A percentile compares a stretch with the other conserved stretches of the same genome.
phyloP scores from a whole-genome alignment of 2,329 filamentous ascomycete genomes.

The Pseudogymnoascus sp. region DNA sequence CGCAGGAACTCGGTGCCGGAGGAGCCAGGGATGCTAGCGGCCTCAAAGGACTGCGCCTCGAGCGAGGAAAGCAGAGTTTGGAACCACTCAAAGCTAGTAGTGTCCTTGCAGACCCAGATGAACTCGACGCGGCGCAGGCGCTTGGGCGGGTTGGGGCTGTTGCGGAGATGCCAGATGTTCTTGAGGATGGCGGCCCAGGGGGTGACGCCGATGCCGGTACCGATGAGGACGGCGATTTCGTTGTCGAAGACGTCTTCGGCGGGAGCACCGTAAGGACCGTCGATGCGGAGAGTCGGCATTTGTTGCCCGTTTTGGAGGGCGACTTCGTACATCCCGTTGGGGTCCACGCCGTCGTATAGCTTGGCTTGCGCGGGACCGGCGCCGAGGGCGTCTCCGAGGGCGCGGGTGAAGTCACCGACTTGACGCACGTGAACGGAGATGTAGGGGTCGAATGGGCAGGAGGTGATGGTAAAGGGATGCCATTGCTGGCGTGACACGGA shows the following conservation, averaged over 20 bases:
- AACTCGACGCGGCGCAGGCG: constrained; percentile 94
- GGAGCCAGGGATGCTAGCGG: constrained; percentile 59
- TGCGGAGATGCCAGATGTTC: constrained; percentile 95
- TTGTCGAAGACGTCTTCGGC: constrained; percentile 97
- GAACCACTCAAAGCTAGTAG: constrained; percentile 97
- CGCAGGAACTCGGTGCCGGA: constrained; percentile 79
- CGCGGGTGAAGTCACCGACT: constrained; percentile 90
- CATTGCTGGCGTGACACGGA: constrained; percentile 84
- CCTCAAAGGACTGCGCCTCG: constrained; percentile 73
- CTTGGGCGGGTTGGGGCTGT: constrained; percentile 79
- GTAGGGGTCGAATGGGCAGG: constrained; percentile 92
- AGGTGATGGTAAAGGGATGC: constrained; percentile 99
- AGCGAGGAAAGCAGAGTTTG: constrained; percentile 87
- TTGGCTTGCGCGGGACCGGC: constrained; percentile 81
- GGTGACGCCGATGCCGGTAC: constrained; percentile 80
- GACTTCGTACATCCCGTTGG: constrained; percentile 96
- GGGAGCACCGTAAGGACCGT: constrained; percentile 92
- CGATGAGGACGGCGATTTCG: constrained; percentile 78
- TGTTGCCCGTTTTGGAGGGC: constrained; percentile 86
- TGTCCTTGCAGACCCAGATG: constrained; percentile 97
- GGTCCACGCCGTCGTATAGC: constrained; percentile 84
- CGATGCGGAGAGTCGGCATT: constrained; percentile 85
- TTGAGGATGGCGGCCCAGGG: constrained; percentile 86
- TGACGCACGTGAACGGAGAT: constrained; percentile 92
- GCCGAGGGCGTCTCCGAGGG: constrained; percentile 93